Conservation (phyloP, 352 stramenopile species). For the Pythium rishiriense region DNA sequence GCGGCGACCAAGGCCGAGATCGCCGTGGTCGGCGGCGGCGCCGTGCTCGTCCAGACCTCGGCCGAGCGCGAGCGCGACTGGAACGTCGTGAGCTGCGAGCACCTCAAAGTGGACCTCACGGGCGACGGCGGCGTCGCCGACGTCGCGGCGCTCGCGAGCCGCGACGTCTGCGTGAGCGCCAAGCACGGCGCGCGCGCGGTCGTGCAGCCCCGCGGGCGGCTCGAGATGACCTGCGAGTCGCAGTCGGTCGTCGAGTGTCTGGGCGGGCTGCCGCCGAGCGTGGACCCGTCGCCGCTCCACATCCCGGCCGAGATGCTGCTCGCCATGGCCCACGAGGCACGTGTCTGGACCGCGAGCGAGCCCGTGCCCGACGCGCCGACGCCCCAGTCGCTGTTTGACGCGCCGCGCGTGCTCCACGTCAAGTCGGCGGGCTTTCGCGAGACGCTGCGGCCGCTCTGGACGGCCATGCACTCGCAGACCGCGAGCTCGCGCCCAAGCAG, state of each 20-base stretch:
- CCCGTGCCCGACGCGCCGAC: background rate
- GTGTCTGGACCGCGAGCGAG: slow-evolving; percentile 2
- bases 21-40: background rate
- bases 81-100: background rate
- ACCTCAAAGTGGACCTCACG: background rate
- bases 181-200: background rate
- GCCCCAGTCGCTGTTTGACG: background rate
- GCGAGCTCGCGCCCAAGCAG: background rate
- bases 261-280: background rate
- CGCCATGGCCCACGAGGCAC: background rate
- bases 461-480: background rate
- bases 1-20: background rate
- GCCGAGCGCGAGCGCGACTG: background rate
- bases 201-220: background rate
- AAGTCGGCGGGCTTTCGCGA: background rate
- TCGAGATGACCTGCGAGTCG: background rate
- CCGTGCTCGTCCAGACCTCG: background rate
- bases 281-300: background rate
- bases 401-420: background rate
- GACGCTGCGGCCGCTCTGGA: slow-evolving; percentile 4
- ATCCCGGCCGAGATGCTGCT: background rate
- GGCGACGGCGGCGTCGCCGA: slow-evolving; percentile 1
- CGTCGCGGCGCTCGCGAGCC: background rate
- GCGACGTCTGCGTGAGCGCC: background rate
- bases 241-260: background rate